Conservation (phyloP, 805 yeast species). For the Cyberlindnera lachancei region DNA sequence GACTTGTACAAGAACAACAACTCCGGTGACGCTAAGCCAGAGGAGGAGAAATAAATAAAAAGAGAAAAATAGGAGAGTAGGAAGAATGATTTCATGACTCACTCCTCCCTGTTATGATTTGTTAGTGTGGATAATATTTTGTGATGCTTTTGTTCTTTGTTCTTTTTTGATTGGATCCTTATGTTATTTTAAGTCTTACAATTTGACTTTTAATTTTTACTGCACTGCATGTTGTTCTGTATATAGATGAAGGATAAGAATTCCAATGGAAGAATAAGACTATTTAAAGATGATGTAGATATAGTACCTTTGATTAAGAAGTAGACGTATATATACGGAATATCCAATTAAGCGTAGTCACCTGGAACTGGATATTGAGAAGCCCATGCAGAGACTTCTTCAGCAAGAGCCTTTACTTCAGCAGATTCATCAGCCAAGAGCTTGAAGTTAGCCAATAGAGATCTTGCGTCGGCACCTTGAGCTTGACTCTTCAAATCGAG, state of each 20-base stretch:
- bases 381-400: slow-evolving; percentile 68
- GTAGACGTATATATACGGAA: not conserved
- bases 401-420: slow-evolving; percentile 52
- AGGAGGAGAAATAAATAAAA: slow-evolving; percentile 20
- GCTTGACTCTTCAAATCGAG: slow-evolving; percentile 51
- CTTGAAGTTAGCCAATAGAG: slow-evolving; percentile 62
- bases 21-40: slow-evolving; percentile 20
- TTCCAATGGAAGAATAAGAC: not conserved
- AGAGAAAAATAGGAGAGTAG: too few species aligned
- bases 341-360: slow-evolving; percentile 30
- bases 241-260: slow-evolving; percentile 1
- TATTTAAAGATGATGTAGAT: not conserved
- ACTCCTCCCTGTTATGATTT: too few species aligned
- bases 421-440: slow-evolving; percentile 54
- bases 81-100: too few species aligned
- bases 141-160: not conserved
- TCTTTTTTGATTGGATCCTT: not conserved
- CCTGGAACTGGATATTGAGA: slow-evolving; percentile 84
- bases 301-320: not conserved
- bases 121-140: too few species aligned
- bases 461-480: slow-evolving; percentile 50
- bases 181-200: not conserved
- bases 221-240: not conserved
- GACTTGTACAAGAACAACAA: slow-evolving; percentile 24
- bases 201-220: not conserved